Conservation (phyloP, 768 basidiomycete species). For the Thelephora ganbajun region DNA sequence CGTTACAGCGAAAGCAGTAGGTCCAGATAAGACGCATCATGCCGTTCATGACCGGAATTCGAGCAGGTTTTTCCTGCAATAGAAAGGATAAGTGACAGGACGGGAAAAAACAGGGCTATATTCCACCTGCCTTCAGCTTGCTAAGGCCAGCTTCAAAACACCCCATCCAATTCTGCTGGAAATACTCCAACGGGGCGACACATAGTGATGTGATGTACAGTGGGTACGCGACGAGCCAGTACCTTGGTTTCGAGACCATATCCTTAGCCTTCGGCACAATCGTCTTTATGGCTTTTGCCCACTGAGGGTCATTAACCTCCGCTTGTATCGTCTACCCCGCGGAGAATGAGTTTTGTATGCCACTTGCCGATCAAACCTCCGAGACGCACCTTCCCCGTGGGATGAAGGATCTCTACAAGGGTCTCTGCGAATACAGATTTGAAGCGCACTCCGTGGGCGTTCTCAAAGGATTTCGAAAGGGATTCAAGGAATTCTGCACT, state of each 20-base stretch:
- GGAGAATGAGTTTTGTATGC: conserved; percentile 1
- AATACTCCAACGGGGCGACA: conserved; percentile 75
- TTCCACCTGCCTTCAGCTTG: conserved; percentile 59
- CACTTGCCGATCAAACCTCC: too few relatives aligned
- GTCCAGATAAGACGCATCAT: conserved; percentile 82
- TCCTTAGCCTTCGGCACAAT: conserved; percentile 74
- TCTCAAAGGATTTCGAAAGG: conserved; percentile 68
- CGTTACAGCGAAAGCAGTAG: conserved; percentile 88
- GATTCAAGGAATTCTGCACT: conserved; percentile 84
- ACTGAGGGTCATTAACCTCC: conserved; percentile 89
- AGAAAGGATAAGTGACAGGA: conserved; percentile 5
- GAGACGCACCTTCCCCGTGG: conserved; percentile 64
- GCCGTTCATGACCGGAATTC: conserved; percentile 66
- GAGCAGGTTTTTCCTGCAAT: conserved; percentile 58
- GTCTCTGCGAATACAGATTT: conserved; percentile 82
- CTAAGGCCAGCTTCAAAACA: conserved; percentile 60
- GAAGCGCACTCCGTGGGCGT: conserved; percentile 70
- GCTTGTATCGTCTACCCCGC: conserved; percentile 71
- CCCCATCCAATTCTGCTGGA: conserved; percentile 66
- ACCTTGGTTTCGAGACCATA: conserved; percentile 79
- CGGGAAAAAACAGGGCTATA: neutral
- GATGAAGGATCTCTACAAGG: conserved; percentile 63
- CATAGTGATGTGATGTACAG: conserved; percentile 73
- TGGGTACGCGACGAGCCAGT: conserved; percentile 82
- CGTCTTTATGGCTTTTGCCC: conserved; percentile 82